Percentiles rank a stretch among this genome's conserved stretches.
Evolutionary conservation across 306 rosid genomes (phyloP).

Genomic region (Quercus rubra): DNA sequence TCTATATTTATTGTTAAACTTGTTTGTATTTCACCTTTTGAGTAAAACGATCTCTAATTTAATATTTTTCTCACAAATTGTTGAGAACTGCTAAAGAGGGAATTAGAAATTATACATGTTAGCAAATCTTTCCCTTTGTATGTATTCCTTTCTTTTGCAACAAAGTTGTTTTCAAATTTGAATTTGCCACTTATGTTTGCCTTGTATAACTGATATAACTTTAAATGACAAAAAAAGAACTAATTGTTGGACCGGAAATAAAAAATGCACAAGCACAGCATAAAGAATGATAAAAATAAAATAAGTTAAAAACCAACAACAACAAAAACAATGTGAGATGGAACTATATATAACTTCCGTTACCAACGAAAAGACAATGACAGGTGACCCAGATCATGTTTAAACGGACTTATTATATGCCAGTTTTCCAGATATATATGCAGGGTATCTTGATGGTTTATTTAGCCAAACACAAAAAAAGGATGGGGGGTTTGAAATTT

Average conservation of each 20-base stretch:
- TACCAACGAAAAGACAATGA: not conserved
- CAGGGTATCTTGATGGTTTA: not conserved
- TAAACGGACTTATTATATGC: not conserved
- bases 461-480: too few species aligned
- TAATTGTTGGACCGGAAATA: not conserved
- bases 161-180: conserved; percentile 16
- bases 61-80: not conserved
- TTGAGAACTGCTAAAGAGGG: not conserved
- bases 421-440: not conserved
- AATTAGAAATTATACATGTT: not conserved
- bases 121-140: conserved; percentile 21
- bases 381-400: not conserved
- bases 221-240: not conserved
- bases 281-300: not conserved
- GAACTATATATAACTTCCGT: not conserved
- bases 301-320: not conserved
- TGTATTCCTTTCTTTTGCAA: not conserved
- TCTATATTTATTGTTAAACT: conserved; percentile 3
- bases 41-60: conserved; percentile 13
- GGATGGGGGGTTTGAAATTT: too few species aligned
- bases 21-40: conserved; percentile 16
- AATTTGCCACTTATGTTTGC: conserved; percentile 15
- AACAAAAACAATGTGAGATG: not conserved
- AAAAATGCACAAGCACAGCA: not conserved
- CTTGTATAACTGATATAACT: not conserved